Evolutionary conservation across 2,329 filamentous ascomycete genomes (phyloP), one percentile per base, ranked within the genome.

Genomic region (Ceratocystiopsis minuta): DNA sequence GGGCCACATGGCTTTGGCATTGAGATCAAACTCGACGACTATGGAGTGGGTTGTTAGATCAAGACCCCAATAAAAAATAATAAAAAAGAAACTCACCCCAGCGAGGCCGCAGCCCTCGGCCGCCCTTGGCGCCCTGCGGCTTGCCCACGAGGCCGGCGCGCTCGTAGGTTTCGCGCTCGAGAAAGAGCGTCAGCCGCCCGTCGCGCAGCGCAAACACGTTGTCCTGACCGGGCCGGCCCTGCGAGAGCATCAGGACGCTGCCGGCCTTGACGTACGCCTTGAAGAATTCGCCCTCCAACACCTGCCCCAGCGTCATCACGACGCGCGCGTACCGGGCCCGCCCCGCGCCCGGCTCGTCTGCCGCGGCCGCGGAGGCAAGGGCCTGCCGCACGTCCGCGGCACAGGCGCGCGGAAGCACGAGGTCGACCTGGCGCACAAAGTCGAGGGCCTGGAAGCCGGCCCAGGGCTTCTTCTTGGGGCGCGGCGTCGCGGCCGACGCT

Each of bases 141-240:
- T 75, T 77, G 1, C 88, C 88, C 1, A 77, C 72, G 0, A 98
- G 65, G 0, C 90, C 90, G 38, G 80, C 77, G 38, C 78, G 71
- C 57, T 96, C 86, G 57, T 87, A 95, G 0, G 73, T 76, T 42
- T 86, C 76, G 50, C 79, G 85, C 48, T 85, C 80, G 20, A 96
- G 66, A 51, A 84, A 80, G 51, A 98, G 67, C 4, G 68, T 74
- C 32, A 98, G 65, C 1, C 40, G 62, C 72, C 85, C 86, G 49
- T 84, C 70, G 43, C 62, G 67, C 1, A 96, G 60, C 0, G 71
- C 71, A 55, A 84, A 88, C 3, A 79, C 66, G 50, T 81, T 82
- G 52, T 87, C 80, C 3, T 78, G 67, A 3, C 75, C 77, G 9
- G 70, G 63, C 31, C 70, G 70, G 13, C 85, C 86, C 56, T 87